A percentile compares a stretch with the other conserved stretches of the same genome.
phyloP scores from a whole-genome alignment of 2,329 filamentous ascomycete species.

The Septoria linicola region DNA sequence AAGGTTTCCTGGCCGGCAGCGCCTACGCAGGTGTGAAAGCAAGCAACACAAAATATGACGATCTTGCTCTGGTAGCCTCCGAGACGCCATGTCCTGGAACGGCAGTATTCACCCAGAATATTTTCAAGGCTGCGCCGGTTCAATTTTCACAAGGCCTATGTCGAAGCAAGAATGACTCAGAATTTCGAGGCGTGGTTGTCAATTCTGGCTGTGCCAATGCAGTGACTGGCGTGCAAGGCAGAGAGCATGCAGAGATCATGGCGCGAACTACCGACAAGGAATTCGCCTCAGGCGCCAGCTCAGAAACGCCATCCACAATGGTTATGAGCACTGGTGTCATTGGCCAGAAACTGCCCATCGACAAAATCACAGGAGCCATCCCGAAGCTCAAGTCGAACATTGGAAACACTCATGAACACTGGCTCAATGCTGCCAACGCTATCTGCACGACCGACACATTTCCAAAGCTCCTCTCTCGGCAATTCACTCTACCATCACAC shows the following conservation, averaged over 20 bases:
- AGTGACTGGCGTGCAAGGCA: conserved; percentile 84
- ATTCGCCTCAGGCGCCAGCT: conserved; percentile 43
- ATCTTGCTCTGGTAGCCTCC: conserved; percentile 84
- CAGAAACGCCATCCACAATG: conserved; percentile 30
- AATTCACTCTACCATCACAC: conserved; percentile 80
- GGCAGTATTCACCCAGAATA: conserved; percentile 96
- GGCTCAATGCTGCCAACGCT: conserved; percentile 80
- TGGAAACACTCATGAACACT: conserved; percentile 75
- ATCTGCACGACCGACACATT: conserved; percentile 99
- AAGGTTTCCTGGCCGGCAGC: conserved; percentile 83
- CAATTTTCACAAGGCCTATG: conserved; percentile 70
- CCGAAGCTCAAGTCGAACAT: conserved; percentile 71
- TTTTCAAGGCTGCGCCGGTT: conserved; percentile 95
- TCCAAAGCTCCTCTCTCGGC: conserved; percentile 84
- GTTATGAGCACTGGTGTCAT: conserved; percentile 92
- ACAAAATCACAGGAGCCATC: conserved; percentile 82
- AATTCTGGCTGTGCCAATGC: conserved; percentile 98
- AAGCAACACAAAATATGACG: conserved; percentile 84
- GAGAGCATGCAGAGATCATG: conserved; percentile 87
- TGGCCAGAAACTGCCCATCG: conserved; percentile 86
- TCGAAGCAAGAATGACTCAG: conserved; percentile 61
- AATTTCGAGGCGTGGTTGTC: conserved; percentile 78
- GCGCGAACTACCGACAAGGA: conserved; percentile 71
- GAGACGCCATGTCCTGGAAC: conserved; percentile 82
- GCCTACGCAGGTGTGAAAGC: conserved; percentile 92